Evolutionary conservation across 2,329 filamentous ascomycete species (phyloP).

Genomic region (Verticillium longisporum): DNA sequence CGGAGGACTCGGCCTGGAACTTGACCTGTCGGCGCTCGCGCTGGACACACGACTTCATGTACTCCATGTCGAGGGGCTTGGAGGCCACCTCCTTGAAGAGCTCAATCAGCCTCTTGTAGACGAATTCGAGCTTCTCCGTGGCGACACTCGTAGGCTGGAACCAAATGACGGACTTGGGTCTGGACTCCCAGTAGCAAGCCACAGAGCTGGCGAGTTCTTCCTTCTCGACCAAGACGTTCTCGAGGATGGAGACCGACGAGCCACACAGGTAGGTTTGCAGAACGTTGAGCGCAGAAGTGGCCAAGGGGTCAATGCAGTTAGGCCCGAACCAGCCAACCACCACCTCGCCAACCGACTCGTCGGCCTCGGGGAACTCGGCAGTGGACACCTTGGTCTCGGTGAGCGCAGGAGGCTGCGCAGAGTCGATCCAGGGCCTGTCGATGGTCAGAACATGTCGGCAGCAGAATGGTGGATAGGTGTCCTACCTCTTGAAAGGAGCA

Average conservation of each 20-base stretch:
- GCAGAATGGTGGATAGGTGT: not conserved
- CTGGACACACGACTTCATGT: slow-evolving; percentile 80
- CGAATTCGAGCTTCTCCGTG: slow-evolving; percentile 74
- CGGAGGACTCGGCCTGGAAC: slow-evolving; percentile 74
- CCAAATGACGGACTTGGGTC: slow-evolving; percentile 78
- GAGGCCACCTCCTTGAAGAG: slow-evolving; percentile 74
- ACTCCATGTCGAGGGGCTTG: slow-evolving; percentile 81
- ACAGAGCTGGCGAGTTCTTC: slow-evolving; percentile 88
- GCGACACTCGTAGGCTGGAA: slow-evolving; percentile 82
- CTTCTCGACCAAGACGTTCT: slow-evolving; percentile 87
- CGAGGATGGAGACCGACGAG: slow-evolving; percentile 85
- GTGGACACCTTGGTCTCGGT: slow-evolving; percentile 66
- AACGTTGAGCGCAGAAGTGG: slow-evolving; percentile 68
- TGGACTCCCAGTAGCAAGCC: slow-evolving; percentile 69
- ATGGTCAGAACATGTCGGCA: not conserved
- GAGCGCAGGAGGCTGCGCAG: slow-evolving; percentile 66
- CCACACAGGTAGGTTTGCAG: slow-evolving; percentile 83
- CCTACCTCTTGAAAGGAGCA: slow-evolving; percentile 64
- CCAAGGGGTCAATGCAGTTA: slow-evolving; percentile 62
- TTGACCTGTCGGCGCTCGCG: slow-evolving; percentile 77
- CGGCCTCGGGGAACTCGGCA: slow-evolving; percentile 91
- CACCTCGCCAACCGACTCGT: slow-evolving; percentile 88
- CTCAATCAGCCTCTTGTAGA: slow-evolving; percentile 79
- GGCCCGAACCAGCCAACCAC: slow-evolving; percentile 83
- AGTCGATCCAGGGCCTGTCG: slow-evolving; percentile 79